Evolutionary conservation across 75 land plant genomes (phyloP).

Genomic region (Isoetes taiwanensis): DNA sequence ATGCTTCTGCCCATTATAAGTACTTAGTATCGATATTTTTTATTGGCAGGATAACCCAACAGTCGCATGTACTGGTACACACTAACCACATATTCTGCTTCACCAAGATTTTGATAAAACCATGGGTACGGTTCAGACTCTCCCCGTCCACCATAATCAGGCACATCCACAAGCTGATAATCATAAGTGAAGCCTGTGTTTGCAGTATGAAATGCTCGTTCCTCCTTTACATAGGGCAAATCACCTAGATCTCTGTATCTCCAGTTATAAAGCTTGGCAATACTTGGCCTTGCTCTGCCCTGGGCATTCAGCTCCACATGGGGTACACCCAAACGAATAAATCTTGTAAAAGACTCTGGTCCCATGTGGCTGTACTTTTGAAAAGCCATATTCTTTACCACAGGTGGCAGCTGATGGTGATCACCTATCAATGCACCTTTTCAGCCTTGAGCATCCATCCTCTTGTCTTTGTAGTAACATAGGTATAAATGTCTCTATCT

Average conservation of each 20-base stretch:
- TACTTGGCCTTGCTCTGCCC: conserved; percentile 93
- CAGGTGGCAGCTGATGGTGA: conserved; percentile 98
- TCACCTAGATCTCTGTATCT: conserved; percentile 86
- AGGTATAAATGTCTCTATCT: conserved; percentile 97
- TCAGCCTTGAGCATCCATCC: conserved; percentile 91
- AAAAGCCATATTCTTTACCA: conserved; percentile 99
- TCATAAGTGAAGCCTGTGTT: conserved; percentile 91
- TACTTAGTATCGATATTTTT: conserved; percentile 89
- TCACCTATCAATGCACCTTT: conserved; percentile 99
- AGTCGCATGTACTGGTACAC: conserved; percentile 90
- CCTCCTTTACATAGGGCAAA: conserved; percentile 61
- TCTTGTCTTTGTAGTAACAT: conserved; percentile 96
- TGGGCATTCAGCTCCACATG: conserved; percentile 98
- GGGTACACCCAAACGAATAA: conserved; percentile 91
- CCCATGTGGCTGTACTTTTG: conserved; percentile 99
- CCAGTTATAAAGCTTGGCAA: conserved; percentile 95
- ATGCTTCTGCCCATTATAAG: conserved; percentile 97
- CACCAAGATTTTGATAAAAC: conserved; percentile 97
- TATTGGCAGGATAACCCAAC: conserved; percentile 90
- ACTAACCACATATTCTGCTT: conserved; percentile 95
- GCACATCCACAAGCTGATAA: conserved; percentile 88
- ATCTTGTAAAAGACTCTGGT: conserved; percentile 89
- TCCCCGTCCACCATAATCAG: conserved; percentile 80
- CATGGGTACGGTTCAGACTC: conserved; percentile 84
- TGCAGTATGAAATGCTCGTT: conserved; percentile 49